Evolutionary conservation across 208 protist genomes (phyloP), one percentile per base, ranked within the genome.

Genomic region (Acanthamoeba healyi): DNA sequence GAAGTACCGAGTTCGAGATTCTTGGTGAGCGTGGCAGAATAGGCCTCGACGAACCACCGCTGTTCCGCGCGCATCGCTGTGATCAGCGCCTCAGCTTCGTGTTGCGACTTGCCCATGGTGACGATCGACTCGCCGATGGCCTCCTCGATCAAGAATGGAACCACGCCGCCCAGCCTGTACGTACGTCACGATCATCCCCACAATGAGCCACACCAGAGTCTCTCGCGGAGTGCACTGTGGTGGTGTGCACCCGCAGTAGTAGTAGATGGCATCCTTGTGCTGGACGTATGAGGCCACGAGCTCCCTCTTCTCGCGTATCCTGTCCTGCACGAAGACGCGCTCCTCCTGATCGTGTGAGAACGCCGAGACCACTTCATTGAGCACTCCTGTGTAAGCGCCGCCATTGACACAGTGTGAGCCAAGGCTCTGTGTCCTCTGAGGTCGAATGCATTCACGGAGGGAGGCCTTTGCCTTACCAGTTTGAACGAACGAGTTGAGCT

Each of bases 341-440:
- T 91, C 84, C 19, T 91, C 84, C 44, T 91, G 84, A 10, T 91
- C 84, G 29, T 91, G 84, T 24, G 84, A 91, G 54, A 91, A 91
- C 17, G 84, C 84, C 26, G 61, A 24, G 36, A 91, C 54, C 7
- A 91, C 26, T 42, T 91, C 29, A n/a, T 70, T 91, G 22, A 91
- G 84, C 24, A 91, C 61, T 14, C 84, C 77, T 82, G 14, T 14
- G 14, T 72, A 10, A 4, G 63, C 14, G 63, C n/a, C 4, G 14
- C n/a, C 3, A 19, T 72, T 4, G 34, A n/a, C n/a, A n/a, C n/a
- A n/a, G n/a, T 29, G 63, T 72, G 26, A 36, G 26, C 63, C 24
- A 19, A 19, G n/a, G n/a, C n/a, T n/a, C n/a, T n/a, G n/a, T n/a
- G n/a, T n/a, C n/a, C n/a, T n/a, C n/a, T n/a, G n/a, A n/a, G n/a